phyloP scores from a whole-genome alignment of 2,329 filamentous ascomycete species.

The Aspergillus sp. region DNA sequence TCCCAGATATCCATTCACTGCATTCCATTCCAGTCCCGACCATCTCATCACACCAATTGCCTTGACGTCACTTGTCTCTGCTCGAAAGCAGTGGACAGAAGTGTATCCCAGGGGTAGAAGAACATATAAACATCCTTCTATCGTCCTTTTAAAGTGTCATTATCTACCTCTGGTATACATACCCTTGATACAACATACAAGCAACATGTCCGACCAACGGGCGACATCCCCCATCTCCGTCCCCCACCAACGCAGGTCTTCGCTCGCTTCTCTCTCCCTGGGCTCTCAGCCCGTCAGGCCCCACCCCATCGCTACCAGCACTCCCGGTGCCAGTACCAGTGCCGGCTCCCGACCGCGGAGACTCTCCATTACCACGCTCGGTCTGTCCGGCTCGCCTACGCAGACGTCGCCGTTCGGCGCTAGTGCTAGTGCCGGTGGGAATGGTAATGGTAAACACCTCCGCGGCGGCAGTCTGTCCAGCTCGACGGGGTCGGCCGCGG shows the following conservation, averaged over 20 bases:
- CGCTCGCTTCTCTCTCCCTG: slow-evolving; percentile 29
- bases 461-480: slow-evolving; percentile 64
- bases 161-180: neutral
- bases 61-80: no score
- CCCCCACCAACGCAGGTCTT: slow-evolving; percentile 36
- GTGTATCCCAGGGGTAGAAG: no score
- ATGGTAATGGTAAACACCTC: slow-evolving; percentile 33
- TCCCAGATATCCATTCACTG: no score
- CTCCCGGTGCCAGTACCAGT: slow-evolving; percentile 44
- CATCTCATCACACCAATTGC: no score
- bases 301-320: neutral
- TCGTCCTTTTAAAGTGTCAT: no score
- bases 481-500: slow-evolving; percentile 37
- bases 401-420: slow-evolving; percentile 38
- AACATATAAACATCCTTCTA: neutral
- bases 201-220: slow-evolving; percentile 38
- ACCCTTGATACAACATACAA: neutral
- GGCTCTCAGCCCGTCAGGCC: slow-evolving; percentile 5
- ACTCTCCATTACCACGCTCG: slow-evolving; percentile 65
- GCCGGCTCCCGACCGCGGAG: slow-evolving; percentile 52
- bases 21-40: no score
- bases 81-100: no score
- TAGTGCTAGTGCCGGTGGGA: slow-evolving; percentile 20
- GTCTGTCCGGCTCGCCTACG: slow-evolving; percentile 64
- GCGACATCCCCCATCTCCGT: slow-evolving; percentile 33